phyloP scores from a whole-genome alignment of 2,329 filamentous ascomycete genomes.

The Paraphoma sp. region DNA sequence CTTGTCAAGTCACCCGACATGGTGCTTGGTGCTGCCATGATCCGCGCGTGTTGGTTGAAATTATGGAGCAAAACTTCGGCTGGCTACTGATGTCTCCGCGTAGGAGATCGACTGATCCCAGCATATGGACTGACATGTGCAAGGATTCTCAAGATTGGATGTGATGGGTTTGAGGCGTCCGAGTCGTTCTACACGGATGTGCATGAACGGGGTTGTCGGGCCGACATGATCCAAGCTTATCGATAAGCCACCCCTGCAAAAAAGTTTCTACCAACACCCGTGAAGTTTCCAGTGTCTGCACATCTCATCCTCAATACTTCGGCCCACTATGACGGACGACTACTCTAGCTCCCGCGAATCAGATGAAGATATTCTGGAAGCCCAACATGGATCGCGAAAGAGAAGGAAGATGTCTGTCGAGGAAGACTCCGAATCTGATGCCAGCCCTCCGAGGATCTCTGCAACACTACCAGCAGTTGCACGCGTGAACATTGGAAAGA shows the following conservation, averaged over 20 bases:
- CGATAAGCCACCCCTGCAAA: slow-evolving; percentile 34
- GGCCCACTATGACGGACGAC: slow-evolving; percentile 17
- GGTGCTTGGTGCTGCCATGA: too few species aligned
- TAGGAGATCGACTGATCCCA: too few species aligned
- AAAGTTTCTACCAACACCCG: slow-evolving; percentile 26
- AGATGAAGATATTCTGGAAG: slow-evolving; percentile 35
- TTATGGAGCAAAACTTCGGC: too few species aligned
- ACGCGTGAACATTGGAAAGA: slow-evolving; percentile 42
- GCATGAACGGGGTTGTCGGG: neutral
- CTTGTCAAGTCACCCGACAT: too few species aligned
- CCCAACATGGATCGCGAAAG: slow-evolving; percentile 44
- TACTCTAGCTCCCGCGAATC: slow-evolving; percentile 27
- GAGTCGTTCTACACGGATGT: too few species aligned
- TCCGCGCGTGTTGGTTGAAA: too few species aligned
- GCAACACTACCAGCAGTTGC: slow-evolving; percentile 36
- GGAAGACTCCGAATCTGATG: slow-evolving; percentile 20
- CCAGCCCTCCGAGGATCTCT: slow-evolving; percentile 7
- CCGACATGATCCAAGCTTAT: slow-evolving; percentile 19
- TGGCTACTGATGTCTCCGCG: too few species aligned
- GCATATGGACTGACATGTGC: too few species aligned
- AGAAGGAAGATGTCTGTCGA: slow-evolving; percentile 43
- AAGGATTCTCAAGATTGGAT: too few species aligned
- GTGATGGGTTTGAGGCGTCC: too few species aligned
- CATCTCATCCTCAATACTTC: slow-evolving; percentile 2
- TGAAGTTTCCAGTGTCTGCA: neutral